phyloP scores from a whole-genome alignment of 495 filamentous ascomycete species.

The Halenospora varia region DNA sequence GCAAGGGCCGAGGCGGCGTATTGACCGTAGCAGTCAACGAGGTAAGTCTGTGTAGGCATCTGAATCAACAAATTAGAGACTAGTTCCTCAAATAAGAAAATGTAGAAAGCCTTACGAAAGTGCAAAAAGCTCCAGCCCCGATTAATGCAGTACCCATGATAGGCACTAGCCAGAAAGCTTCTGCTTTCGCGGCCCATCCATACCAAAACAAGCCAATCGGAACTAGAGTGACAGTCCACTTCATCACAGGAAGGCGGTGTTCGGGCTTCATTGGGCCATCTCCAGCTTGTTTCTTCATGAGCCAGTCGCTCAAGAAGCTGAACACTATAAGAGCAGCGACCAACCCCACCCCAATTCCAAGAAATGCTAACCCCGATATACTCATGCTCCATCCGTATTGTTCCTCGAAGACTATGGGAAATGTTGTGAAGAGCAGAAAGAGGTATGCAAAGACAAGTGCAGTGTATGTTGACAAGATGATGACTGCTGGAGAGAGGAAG shows the following conservation, averaged over 20 bases:
- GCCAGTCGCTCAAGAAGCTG: constrained; percentile 20
- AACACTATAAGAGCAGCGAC: constrained; percentile 33
- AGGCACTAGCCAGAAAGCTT: constrained; percentile 65
- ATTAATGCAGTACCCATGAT: constrained; percentile 64
- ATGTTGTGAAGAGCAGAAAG: constrained; percentile 67
- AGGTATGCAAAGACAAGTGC: constrained; percentile 63
- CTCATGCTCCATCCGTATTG: constrained; percentile 60
- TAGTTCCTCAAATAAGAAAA: neutral
- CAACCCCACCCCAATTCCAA: constrained; percentile 61
- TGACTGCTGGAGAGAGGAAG: constrained; percentile 55
- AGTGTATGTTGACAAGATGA: constrained; percentile 50
- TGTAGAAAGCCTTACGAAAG: constrained; percentile 42
- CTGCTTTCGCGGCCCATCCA: constrained; percentile 62
- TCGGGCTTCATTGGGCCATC: constrained; percentile 57
- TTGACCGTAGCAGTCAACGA: constrained; percentile 47
- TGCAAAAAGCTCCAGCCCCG: constrained; percentile 54
- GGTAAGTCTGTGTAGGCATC: constrained; percentile 36
- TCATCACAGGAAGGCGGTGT: constrained; percentile 64
- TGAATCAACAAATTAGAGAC: neutral
- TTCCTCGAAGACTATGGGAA: constrained; percentile 55
- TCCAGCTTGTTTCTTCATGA: constrained; percentile 56
- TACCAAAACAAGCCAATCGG: constrained; percentile 66
- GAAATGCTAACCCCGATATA: constrained; percentile 60
- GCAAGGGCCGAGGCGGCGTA: constrained; percentile 26
- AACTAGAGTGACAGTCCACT: constrained; percentile 49